Evolutionary conservation across 2,329 filamentous ascomycete genomes (phyloP), one percentile per base, ranked within the genome.

Genomic region (Hymenoscyphus albidus): DNA sequence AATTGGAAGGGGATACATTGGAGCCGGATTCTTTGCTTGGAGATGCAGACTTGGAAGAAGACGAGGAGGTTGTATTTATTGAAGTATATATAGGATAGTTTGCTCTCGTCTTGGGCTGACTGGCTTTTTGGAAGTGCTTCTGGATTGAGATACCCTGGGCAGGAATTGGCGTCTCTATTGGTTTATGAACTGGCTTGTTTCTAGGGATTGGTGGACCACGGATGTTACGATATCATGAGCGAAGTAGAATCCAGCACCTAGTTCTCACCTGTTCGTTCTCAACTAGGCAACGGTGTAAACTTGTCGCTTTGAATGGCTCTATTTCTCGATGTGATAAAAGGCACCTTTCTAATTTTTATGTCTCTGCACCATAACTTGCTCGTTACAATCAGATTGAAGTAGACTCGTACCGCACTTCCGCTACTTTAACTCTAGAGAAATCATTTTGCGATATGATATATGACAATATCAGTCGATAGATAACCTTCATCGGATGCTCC

Each of bases 1-100:
- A 83, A 69, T 93, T 92, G 76, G 92, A 96, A 70, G 92, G 92
- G 14, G 91, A 93, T 60, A 78, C 80, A 58, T 78, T 96, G 35
- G 84, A 88, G 14, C 82, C 84, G 18, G 80, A 85, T 1, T 78
- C 79, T 38, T 84, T 82, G 1, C 81, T 95, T 57, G 80, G 80
- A 56, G 86, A 90, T 42, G 83, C 87, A 2, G 92, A 92, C 18
- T 85, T 96, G 51, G 85, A 86, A 57, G 89, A 96, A 71, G 48
- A 54, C 82, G 88, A 38, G n/a, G 55, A 57, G 27, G 27, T 57
- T 57, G 27, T 57, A 27, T 35, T 27, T 57, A 79, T 96, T 40
- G 92, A 96, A 76, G 89, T 95, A 27, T 71, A 75, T 63, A 66
- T 75, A 22, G 61, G 65, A 57, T 74, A 61, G 69, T 64, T 32